Evolutionary conservation across 2,329 filamentous ascomycete species (phyloP).

Genomic region (Hymenoscyphus fructigenus): DNA sequence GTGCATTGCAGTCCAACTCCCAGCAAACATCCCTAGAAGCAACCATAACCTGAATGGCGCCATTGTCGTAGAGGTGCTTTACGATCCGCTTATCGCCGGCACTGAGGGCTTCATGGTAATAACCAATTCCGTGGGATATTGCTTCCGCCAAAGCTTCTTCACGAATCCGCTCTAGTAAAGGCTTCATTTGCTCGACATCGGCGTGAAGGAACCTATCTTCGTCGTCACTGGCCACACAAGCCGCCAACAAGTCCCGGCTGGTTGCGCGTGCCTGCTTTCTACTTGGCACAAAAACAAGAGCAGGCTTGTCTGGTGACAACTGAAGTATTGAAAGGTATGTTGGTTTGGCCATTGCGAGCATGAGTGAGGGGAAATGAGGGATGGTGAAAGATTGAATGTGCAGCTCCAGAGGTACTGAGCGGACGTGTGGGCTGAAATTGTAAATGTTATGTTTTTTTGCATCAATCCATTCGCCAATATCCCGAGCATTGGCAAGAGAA

Average conservation of each 20-base stretch:
- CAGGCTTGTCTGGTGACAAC: slow-evolving; percentile 83
- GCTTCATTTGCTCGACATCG: slow-evolving; percentile 75
- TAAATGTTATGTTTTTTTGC: slow-evolving; percentile 97
- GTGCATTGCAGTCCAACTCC: slow-evolving; percentile 85
- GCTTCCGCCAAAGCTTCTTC: slow-evolving; percentile 87
- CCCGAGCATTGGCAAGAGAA: slow-evolving; percentile 86
- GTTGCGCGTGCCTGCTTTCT: slow-evolving; percentile 90
- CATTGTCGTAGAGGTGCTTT: slow-evolving; percentile 79
- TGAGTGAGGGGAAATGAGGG: slow-evolving; percentile 94
- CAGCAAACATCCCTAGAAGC: slow-evolving; percentile 90
- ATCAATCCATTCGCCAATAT: slow-evolving; percentile 97
- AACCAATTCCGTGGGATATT: slow-evolving; percentile 89
- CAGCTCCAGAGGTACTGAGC: slow-evolving; percentile 85
- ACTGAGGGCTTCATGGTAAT: slow-evolving; percentile 93
- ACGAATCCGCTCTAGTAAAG: slow-evolving; percentile 78
- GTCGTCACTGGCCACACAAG: slow-evolving; percentile 83
- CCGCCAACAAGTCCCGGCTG: slow-evolving; percentile 82
- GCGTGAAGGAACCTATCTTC: slow-evolving; percentile 93
- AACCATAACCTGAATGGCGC: slow-evolving; percentile 69
- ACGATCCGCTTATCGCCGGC: slow-evolving; percentile 90
- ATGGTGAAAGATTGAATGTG: slow-evolving; percentile 95
- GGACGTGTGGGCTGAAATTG: slow-evolving; percentile 93
- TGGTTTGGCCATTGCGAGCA: slow-evolving; percentile 98
- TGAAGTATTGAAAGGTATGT: slow-evolving; percentile 86
- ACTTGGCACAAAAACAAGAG: slow-evolving; percentile 87